Percentiles rank a stretch among this genome's conserved stretches.
Evolutionary conservation across 768 basidiomycete species (phyloP).

Genomic region (Mycena rosella): DNA sequence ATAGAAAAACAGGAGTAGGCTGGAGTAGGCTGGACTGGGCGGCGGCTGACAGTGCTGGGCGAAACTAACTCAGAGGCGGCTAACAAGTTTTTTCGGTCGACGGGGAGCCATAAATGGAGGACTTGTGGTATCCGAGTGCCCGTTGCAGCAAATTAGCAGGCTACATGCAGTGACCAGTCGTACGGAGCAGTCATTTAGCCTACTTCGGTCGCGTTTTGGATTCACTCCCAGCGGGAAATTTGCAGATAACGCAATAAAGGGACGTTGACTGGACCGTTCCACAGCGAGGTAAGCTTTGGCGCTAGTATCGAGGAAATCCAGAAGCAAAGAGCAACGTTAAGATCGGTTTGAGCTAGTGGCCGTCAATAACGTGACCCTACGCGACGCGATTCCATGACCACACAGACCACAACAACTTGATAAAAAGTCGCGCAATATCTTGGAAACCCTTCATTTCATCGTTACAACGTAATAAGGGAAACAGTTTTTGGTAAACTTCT

Average conservation of each 20-base stretch:
- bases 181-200: constrained; percentile 22
- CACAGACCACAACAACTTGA: not conserved
- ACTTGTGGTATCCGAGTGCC: not conserved
- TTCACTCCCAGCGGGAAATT: constrained; percentile 7
- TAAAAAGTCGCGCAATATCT: too few species aligned
- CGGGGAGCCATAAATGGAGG: not conserved
- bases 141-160: not conserved
- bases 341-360: not conserved
- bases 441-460: too few species aligned
- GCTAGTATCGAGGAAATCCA: too few species aligned
- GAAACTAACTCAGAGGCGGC: constrained; percentile 3
- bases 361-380: not conserved
- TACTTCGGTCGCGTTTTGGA: constrained; percentile 9
- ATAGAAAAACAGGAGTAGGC: not conserved
- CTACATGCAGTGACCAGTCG: not conserved
- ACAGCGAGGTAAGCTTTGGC: not conserved
- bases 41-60: constrained; percentile 29
- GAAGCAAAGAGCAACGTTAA: not conserved
- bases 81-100: not conserved
- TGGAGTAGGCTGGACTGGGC: too few species aligned
- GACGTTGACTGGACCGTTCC: not conserved
- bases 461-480: too few species aligned
- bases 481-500: too few species aligned
- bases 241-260: not conserved
- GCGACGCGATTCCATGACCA: not conserved